A percentile compares a stretch with the other conserved stretches of the same genome.
phyloP scores from a whole-genome alignment of 1,139 yeast species.

The Protomyces inouyei region DNA sequence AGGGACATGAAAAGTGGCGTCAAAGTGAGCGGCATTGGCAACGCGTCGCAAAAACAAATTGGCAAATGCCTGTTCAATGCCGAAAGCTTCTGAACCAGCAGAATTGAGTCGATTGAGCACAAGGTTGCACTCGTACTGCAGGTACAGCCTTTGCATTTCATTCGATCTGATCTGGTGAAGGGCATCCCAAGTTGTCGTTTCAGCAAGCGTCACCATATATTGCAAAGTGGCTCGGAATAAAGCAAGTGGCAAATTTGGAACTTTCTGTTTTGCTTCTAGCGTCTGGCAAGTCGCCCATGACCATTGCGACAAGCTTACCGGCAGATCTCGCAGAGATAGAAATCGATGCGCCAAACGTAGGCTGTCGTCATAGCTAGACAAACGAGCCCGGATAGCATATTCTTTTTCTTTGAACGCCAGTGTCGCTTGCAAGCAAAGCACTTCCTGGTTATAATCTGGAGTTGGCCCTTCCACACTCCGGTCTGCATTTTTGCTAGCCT shows the following conservation, averaged over 20 bases:
- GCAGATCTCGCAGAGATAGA: slow-evolving; percentile 30
- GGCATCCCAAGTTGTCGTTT: background rate
- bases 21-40: background rate
- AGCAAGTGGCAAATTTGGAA: background rate
- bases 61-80: background rate
- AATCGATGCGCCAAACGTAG: slow-evolving; percentile 2
- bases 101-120: background rate
- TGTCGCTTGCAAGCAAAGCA: background rate
- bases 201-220: background rate
- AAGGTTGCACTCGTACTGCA: background rate
- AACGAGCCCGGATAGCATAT: background rate
- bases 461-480: slow-evolving; percentile 29
- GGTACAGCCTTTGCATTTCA: background rate
- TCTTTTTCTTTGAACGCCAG: background rate
- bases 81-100: background rate
- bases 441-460: slow-evolving; percentile 31
- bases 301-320: background rate
- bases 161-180: background rate
- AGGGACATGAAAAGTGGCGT: background rate
- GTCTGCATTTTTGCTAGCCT: slow-evolving; percentile 39
- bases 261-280: background rate
- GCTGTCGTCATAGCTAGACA: slow-evolving; percentile 3
- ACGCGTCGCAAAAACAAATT: background rate
- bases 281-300: background rate
- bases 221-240: background rate